Percentiles rank a stretch among this genome's conserved stretches.
These are phyloP conservation scores for Cochlearia excelsa DNA, from an alignment of 345 rosid species.

Conservation along the genomic window DNA sequence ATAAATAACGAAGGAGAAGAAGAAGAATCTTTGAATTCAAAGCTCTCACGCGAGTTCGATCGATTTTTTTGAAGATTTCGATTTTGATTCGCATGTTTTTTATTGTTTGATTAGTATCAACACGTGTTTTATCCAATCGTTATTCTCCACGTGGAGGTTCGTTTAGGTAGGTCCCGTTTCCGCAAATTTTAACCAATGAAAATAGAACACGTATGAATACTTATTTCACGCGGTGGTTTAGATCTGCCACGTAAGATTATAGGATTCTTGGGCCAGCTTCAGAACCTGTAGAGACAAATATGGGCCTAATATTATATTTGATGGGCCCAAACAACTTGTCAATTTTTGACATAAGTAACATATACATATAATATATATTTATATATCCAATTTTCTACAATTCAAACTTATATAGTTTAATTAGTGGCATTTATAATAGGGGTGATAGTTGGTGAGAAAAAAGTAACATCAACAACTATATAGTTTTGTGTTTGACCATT, in stretches of 20 bases:
- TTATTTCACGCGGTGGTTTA: constrained; percentile 16
- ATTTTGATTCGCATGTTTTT: constrained; percentile 23
- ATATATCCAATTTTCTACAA: too few relatives aligned
- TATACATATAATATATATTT: too few relatives aligned
- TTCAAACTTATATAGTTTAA: too few relatives aligned
- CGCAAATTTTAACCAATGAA: constrained; percentile 1
- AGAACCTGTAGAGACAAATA: not conserved
- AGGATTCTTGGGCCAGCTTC: constrained; percentile 14
- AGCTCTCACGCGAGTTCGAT: constrained; percentile 12
- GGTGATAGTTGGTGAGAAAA: too few relatives aligned
- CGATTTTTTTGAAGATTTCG: constrained; percentile 22
- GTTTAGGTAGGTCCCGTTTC: not conserved
- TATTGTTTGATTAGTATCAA: constrained; percentile 31
- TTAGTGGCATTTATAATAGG: not conserved
- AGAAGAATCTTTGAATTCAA: constrained; percentile 9
- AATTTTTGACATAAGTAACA: too few relatives aligned
- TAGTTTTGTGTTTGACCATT: too few relatives aligned
- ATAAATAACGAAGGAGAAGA: constrained; percentile 10
- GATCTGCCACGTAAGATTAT: constrained; percentile 27
- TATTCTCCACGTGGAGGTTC: constrained; percentile 41
- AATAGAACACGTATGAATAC: constrained; percentile 22
- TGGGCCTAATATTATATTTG: not conserved
- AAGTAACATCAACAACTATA: too few relatives aligned
- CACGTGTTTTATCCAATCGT: constrained; percentile 53
- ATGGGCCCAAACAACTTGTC: not conserved